Percentiles rank a stretch among this genome's conserved stretches.
Conservation (phyloP, 2,329 filamentous ascomycete genomes). For the Botryotinia globosa region DNA sequence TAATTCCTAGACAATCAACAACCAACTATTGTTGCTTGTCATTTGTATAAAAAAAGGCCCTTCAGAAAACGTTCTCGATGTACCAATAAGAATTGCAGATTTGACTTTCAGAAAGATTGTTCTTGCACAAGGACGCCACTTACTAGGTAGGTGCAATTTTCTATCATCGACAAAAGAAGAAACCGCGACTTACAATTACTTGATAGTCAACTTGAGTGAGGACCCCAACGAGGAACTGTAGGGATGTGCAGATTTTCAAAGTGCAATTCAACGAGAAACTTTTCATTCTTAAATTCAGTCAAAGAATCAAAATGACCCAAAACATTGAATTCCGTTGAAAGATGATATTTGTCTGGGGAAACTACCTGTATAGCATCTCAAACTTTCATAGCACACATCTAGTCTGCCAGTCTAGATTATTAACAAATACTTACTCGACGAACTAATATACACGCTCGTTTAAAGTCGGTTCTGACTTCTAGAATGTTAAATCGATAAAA, state of each 20-base stretch:
- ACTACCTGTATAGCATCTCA: neutral
- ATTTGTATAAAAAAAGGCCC: neutral
- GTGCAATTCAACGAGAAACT: neutral
- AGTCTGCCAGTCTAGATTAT: neutral
- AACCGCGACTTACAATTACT: constrained; percentile 14
- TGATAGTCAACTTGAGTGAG: neutral
- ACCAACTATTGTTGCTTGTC: constrained; percentile 1
- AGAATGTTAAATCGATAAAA: neutral
- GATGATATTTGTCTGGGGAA: no score
- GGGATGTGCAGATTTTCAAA: neutral
- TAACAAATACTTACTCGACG: neutral
- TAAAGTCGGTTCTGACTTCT: neutral
- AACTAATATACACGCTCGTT: neutral
- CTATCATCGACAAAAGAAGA: constrained; percentile 6
- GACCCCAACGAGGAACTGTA: neutral
- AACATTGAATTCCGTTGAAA: neutral
- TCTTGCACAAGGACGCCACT: neutral
- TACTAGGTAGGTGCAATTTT: neutral
- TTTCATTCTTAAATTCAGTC: neutral
- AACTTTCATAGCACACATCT: neutral
- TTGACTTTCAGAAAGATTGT: neutral
- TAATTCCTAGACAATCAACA: constrained; percentile 10
- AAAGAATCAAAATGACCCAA: neutral
- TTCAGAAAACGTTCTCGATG: neutral
- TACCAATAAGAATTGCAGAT: neutral